phyloP scores from a whole-genome alignment of 108 stramenopile species.

The Nannochloropsis granulata region DNA sequence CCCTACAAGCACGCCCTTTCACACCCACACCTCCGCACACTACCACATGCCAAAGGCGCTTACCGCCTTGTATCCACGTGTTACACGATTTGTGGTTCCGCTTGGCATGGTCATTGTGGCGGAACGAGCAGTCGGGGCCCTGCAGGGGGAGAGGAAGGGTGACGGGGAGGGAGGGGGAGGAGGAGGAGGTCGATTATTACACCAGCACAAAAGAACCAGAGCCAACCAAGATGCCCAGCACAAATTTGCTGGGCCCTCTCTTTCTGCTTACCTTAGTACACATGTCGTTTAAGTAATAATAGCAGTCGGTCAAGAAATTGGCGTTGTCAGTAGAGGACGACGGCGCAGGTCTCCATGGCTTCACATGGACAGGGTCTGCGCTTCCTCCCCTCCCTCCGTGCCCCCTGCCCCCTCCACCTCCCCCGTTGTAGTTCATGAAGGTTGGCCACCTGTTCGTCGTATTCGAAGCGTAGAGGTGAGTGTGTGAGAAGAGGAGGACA shows the following conservation, averaged over 20 bases:
- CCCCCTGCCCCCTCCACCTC: not conserved
- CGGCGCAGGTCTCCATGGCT: not conserved
- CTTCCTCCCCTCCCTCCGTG: not conserved
- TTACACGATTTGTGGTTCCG: not conserved
- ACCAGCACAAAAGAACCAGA: too few species aligned
- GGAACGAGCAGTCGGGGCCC: not conserved
- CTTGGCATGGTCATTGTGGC: not conserved
- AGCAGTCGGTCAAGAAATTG: not conserved
- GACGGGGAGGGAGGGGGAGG: not conserved
- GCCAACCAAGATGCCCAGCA: not conserved
- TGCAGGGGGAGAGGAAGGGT: not conserved
- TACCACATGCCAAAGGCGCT: too few species aligned
- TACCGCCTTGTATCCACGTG: not conserved
- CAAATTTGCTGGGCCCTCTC: not conserved
- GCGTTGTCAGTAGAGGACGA: not conserved
- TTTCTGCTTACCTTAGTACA: not conserved
- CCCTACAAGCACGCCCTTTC: too few species aligned
- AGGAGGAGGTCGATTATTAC: not conserved
- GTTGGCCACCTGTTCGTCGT: too few species aligned
- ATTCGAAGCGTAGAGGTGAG: too few species aligned
- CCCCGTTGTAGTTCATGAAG: not conserved
- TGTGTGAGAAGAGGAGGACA: too few species aligned
- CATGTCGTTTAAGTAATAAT: not conserved
- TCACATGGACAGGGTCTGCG: not conserved
- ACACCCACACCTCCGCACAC: too few species aligned